Percentiles rank a stretch among this genome's conserved stretches.
phyloP scores from a whole-genome alignment of 768 basidiomycete species.

The Termitomyces sp. region DNA sequence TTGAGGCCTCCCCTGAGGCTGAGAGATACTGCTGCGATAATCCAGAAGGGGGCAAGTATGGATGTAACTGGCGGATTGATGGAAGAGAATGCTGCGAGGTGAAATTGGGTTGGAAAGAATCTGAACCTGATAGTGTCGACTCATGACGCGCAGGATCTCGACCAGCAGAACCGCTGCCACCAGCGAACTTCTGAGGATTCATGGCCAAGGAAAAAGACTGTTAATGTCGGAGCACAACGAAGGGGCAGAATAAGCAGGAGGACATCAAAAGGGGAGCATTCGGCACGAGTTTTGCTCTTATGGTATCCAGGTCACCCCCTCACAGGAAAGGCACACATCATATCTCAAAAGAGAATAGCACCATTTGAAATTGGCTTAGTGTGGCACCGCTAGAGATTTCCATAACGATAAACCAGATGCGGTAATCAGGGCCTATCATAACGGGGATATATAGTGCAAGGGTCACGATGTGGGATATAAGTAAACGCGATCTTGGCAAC shows the following conservation, averaged over 20 bases:
- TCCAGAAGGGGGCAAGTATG: conserved; percentile 54
- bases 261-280: conserved; percentile 10
- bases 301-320: conserved; percentile 20
- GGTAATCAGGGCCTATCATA: conserved; percentile 20
- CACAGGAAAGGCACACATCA: conserved; percentile 26
- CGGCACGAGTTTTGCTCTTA: conserved; percentile 16
- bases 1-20: conserved; percentile 12
- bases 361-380: conserved; percentile 9
- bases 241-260: conserved; percentile 5
- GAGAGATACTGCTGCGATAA: conserved; percentile 22
- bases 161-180: conserved; percentile 11
- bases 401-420: conserved; percentile 29
- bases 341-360: conserved; percentile 28
- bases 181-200: conserved; percentile 10
- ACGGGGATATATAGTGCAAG: conserved; percentile 21
- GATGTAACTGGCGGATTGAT: conserved; percentile 65
- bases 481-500: conserved; percentile 10
- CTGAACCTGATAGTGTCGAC: conserved; percentile 16
- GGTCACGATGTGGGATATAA: conserved; percentile 8
- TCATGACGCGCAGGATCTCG: conserved; percentile 18
- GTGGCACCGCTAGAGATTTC: conserved; percentile 32
- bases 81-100: conserved; percentile 42
- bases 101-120: conserved; percentile 15
- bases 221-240: conserved; percentile 4
- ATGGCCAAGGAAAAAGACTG: conserved; percentile 3